Conservation (phyloP, 2,329 filamentous ascomycete species). For the Fonsecaea multimorphosa region DNA sequence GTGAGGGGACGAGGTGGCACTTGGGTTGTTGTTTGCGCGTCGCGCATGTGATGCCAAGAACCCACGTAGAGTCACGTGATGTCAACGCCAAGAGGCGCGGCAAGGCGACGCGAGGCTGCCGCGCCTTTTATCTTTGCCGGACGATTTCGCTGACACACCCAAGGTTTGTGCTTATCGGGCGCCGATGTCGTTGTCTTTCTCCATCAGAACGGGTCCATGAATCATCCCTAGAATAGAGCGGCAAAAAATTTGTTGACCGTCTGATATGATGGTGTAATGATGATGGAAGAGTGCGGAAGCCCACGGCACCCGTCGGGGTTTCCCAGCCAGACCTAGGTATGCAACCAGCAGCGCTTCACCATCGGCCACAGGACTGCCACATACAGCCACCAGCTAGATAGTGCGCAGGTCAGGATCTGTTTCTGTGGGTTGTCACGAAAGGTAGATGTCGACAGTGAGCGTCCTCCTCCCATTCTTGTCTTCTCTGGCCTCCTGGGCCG, state of each 20-base stretch:
- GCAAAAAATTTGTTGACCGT: not conserved
- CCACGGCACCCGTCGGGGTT: not conserved
- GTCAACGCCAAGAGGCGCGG: not conserved
- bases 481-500: constrained; percentile 23
- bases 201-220: not conserved
- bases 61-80: not conserved
- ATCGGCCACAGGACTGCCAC: not conserved
- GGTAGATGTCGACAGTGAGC: constrained; percentile 29
- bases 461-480: constrained; percentile 25
- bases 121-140: constrained; percentile 3
- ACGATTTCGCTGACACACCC: not conserved
- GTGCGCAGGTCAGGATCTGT: not conserved
- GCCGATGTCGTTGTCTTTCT: not conserved
- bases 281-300: not conserved
- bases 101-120: no score
- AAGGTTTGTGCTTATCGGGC: constrained; percentile 3
- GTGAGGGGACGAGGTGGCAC: not conserved
- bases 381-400: not conserved
- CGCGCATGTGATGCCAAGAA: not conserved
- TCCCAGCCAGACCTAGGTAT: not conserved
- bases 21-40: not conserved
- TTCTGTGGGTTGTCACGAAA: constrained; percentile 14
- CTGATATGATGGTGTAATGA: not conserved
- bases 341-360: not conserved
- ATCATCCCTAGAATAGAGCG: not conserved